These are phyloP conservation scores for Schizochytrium sp. DNA, from an alignment of 108 stramenopile species.

Conservation along the genomic window DNA sequence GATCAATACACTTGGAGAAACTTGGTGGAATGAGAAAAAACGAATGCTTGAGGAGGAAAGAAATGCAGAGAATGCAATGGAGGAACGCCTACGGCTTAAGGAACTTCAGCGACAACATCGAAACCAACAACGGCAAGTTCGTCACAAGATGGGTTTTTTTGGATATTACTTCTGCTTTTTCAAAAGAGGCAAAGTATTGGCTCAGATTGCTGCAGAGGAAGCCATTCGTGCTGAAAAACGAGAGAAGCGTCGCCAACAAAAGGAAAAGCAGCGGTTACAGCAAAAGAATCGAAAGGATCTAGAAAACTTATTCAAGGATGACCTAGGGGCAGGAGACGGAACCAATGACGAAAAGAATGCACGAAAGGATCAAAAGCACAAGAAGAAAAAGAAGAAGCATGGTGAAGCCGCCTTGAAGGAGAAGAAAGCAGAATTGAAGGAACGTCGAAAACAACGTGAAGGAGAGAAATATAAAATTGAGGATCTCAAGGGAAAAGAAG, in stretches of 20 bases:
- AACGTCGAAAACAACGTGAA: background rate
- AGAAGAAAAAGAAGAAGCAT: constrained; percentile 35
- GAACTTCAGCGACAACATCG: constrained; percentile 39
- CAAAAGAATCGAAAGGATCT: constrained; percentile 60
- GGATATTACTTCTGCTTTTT: constrained; percentile 59
- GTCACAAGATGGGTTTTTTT: constrained; percentile 64
- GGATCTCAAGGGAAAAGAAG: background rate
- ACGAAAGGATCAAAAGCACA: background rate
- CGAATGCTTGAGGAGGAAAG: constrained; percentile 53
- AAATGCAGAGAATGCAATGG: background rate
- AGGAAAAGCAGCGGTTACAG: constrained; percentile 36
- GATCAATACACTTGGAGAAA: constrained; percentile 63
- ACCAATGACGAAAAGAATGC: background rate
- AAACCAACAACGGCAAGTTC: constrained; percentile 60
- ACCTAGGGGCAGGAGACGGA: background rate
- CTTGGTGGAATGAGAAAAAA: constrained; percentile 67
- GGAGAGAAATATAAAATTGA: constrained; percentile 21
- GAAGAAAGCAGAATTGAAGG: background rate
- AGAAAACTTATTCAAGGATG: constrained; percentile 52
- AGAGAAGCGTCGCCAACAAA: constrained; percentile 49
- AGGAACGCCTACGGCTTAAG: constrained; percentile 41
- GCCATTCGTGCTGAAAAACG: constrained; percentile 57
- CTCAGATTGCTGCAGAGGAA: constrained; percentile 50
- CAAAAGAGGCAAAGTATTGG: constrained; percentile 43
- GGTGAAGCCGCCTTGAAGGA: constrained; percentile 32